These are phyloP conservation scores for Talaromyces verruculosus DNA, from an alignment of 2,329 filamentous ascomycete species.

Conservation along the genomic window DNA sequence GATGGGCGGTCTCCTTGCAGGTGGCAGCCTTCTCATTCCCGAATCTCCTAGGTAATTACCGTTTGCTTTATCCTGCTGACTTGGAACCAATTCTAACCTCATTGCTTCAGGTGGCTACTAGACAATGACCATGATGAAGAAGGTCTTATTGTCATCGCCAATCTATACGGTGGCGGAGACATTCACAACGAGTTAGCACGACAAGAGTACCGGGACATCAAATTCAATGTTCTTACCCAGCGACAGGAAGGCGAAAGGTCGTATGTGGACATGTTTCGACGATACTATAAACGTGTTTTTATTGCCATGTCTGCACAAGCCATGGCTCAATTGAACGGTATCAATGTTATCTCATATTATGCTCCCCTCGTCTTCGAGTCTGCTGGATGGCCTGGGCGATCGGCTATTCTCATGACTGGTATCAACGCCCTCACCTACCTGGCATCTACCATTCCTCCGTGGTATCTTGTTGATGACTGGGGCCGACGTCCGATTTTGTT, in stretches of 20 bases:
- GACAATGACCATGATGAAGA: slow-evolving; percentile 98
- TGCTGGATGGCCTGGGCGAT: slow-evolving; percentile 88
- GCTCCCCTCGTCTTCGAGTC: slow-evolving; percentile 95
- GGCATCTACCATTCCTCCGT: slow-evolving; percentile 87
- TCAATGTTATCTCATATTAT: slow-evolving; percentile 99
- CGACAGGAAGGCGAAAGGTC: slow-evolving; percentile 92
- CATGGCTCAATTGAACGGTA: slow-evolving; percentile 94
- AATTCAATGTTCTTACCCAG: slow-evolving; percentile 92
- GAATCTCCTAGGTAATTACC: slow-evolving; percentile 78
- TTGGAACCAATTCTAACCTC: neutral
- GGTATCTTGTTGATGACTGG: slow-evolving; percentile 94
- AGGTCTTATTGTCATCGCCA: slow-evolving; percentile 96
- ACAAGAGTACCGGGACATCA: slow-evolving; percentile 97
- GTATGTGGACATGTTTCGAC: slow-evolving; percentile 90
- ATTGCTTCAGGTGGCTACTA: slow-evolving; percentile 73
- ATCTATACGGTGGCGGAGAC: slow-evolving; percentile 92
- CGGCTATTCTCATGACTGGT: slow-evolving; percentile 94
- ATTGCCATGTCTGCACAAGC: slow-evolving; percentile 99
- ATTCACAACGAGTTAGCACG: slow-evolving; percentile 89
- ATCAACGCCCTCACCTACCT: slow-evolving; percentile 93
- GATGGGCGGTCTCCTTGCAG: slow-evolving; percentile 82
- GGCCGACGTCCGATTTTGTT: slow-evolving; percentile 86
- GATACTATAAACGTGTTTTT: slow-evolving; percentile 87
- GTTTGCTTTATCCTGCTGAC: neutral
- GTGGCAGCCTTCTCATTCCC: slow-evolving; percentile 89